Conservation (phyloP, 139 green algal species). For the Klebsormidium nitens region DNA sequence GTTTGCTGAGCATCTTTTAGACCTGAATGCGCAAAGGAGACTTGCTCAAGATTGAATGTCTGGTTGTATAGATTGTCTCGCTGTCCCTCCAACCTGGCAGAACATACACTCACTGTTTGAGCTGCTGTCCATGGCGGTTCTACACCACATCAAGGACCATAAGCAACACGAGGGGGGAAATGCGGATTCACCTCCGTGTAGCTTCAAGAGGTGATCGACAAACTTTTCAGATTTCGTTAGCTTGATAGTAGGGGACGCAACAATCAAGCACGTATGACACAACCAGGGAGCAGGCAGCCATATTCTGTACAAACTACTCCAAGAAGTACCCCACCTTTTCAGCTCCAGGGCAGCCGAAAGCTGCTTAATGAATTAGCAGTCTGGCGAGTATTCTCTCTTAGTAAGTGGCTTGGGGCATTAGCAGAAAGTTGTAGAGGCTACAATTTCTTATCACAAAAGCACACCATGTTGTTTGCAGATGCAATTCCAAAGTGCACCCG, state of each 20-base stretch:
- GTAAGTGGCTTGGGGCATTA: too few species aligned
- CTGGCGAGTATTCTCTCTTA: too few species aligned
- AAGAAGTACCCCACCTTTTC: too few species aligned
- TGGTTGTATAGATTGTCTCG: slow-evolving; percentile 90
- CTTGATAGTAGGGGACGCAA: not conserved
- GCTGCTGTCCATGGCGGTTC: too few species aligned
- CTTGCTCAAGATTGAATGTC: slow-evolving; percentile 93
- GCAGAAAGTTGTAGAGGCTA: too few species aligned
- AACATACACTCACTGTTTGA: not conserved
- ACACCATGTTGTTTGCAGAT: too few species aligned
- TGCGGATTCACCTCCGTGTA: not conserved
- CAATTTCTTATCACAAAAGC: too few species aligned
- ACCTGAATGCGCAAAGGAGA: slow-evolving; percentile 45
- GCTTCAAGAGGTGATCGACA: not conserved
- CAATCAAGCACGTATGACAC: not conserved
- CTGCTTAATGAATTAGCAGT: too few species aligned
- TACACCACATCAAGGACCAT: not conserved
- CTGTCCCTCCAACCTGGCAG: slow-evolving; percentile 79
- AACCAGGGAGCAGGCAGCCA: too few species aligned
- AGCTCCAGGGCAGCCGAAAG: too few species aligned
- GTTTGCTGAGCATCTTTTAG: slow-evolving; percentile 34
- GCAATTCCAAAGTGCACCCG: too few species aligned
- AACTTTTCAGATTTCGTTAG: not conserved
- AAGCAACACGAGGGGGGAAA: not conserved
- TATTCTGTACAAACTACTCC: too few species aligned